These are phyloP conservation scores for Cicer chorassanicum DNA, from an alignment of 306 rosid genomes.

Conservation along the genomic window DNA sequence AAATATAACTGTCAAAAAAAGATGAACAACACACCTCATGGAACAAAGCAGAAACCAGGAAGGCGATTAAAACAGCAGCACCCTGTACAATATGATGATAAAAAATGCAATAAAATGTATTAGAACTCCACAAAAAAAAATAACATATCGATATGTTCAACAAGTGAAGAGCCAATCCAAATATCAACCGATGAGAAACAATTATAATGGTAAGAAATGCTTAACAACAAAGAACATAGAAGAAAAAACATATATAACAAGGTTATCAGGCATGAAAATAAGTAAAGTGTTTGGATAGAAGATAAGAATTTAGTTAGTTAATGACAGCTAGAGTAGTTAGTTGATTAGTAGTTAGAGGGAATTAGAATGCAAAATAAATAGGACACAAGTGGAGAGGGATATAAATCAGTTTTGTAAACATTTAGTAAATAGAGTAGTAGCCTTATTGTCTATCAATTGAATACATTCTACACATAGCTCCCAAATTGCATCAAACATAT, in stretches of 20 bases:
- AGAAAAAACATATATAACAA: background rate
- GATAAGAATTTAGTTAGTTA: background rate
- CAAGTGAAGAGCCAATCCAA: constrained; percentile 1
- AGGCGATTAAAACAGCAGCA: constrained; percentile 67
- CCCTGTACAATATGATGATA: constrained; percentile 58
- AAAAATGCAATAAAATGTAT: constrained; percentile 30
- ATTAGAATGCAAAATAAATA: background rate
- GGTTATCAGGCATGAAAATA: constrained; percentile 2
- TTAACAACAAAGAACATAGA: background rate
- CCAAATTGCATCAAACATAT: background rate
- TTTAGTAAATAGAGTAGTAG: background rate
- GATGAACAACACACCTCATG: constrained; percentile 73
- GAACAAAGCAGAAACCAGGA: constrained; percentile 87
- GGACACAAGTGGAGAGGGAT: background rate
- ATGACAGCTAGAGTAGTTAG: background rate
- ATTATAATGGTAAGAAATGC: constrained; percentile 14
- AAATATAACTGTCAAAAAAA: background rate
- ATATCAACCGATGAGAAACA: constrained; percentile 22
- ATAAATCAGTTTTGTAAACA: background rate
- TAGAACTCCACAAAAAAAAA: constrained; percentile 6
- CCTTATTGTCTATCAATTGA: constrained; percentile 5
- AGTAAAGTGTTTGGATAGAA: background rate
- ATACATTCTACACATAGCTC: background rate
- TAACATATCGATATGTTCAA: constrained; percentile 17
- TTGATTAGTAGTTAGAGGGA: background rate